These are phyloP conservation scores for Actinomucor elegans DNA, from an alignment of 371 early-diverging fungal genomes.

Conservation along the genomic window DNA sequence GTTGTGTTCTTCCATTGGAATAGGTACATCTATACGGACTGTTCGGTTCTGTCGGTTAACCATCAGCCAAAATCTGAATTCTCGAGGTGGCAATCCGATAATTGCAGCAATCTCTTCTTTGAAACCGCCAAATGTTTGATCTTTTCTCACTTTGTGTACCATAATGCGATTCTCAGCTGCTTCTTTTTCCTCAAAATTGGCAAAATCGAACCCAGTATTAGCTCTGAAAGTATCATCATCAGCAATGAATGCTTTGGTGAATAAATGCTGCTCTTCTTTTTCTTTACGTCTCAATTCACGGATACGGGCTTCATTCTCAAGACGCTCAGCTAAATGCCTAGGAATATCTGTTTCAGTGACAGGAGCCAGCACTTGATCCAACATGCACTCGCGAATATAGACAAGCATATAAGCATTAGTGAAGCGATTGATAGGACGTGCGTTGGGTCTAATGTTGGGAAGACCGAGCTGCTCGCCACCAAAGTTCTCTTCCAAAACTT, in stretches of 20 bases:
- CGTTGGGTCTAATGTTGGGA: conserved; percentile 19
- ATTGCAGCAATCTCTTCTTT: conserved; percentile 22
- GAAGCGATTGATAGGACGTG: conserved; percentile 63
- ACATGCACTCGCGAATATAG: conserved; percentile 80
- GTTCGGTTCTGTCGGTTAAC: conserved; percentile 91
- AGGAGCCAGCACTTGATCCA: conserved; percentile 71
- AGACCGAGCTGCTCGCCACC: conserved; percentile 71
- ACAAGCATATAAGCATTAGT: conserved; percentile 98
- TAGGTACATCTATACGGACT: conserved; percentile 78
- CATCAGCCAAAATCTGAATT: conserved; percentile 85
- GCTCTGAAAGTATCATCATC: conserved; percentile 62
- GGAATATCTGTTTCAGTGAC: conserved; percentile 75
- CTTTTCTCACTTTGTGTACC: conserved; percentile 22
- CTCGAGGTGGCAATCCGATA: conserved; percentile 42
- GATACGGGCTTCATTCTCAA: conserved; percentile 57
- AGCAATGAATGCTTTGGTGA: conserved; percentile 55
- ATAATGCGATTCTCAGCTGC: conserved; percentile 10
- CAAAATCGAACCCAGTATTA: conserved; percentile 85
- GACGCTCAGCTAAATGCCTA: conserved; percentile 59
- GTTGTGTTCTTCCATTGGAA: conserved; percentile 29
- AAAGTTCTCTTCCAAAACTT: conserved; percentile 94
- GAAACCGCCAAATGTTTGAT: conserved; percentile 37
- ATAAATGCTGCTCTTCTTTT: conserved; percentile 68
- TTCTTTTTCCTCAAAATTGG: conserved; percentile 33
- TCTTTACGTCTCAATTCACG: conserved; percentile 60